Evolutionary conservation across 2,329 filamentous ascomycete species (phyloP), one percentile per base, ranked within the genome.

Genomic region (Fusarium paranaense): DNA sequence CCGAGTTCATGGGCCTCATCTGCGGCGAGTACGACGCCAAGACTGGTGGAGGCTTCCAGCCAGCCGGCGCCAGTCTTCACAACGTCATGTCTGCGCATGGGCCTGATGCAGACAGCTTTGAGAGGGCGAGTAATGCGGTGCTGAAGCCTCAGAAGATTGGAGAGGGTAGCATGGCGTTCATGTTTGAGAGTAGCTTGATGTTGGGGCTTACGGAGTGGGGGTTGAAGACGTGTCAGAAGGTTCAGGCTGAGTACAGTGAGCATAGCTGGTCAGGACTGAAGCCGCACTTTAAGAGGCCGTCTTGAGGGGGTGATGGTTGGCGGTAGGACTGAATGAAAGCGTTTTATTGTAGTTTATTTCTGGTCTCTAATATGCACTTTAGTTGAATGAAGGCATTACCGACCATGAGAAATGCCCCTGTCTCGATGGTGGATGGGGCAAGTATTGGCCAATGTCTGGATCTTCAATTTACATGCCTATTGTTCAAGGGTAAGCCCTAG

Each of bases 161-260:
- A 3, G 85, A 83, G 32, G 89, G 89, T 13, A 91, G 90, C 78
- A 91, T 90, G 78, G 90, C 90, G 1, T 92, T 92, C 76, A 92
- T 93, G 90, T 92, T 92, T 76, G 90, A 93, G 85, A 92, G 89
- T 74, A 90, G 87, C 65, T 78, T 93, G 61, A 92, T 93, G 90
- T 85, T 94, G 5, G 92, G 92, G 0, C 91, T 94, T 22, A 93
- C 92, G 2, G 90, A 93, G 62, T 94, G 92, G 92, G 92, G 91
- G 1, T 82, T 90, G 64, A 81, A 84, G 75, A 87, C 89, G 68
- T 97, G 87, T 66, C 81, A 83, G 71, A 89, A 89, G 81, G 85
- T 89, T 16, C 89, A 90, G 85, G 85, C 90, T 65, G 89, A 89
- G 68, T 97, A 97, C 78, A 94, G 90, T 79, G 88, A 90, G 52